phyloP scores from a whole-genome alignment of 192 early-diverging fungal species.

The Glomus cerebriforme region DNA sequence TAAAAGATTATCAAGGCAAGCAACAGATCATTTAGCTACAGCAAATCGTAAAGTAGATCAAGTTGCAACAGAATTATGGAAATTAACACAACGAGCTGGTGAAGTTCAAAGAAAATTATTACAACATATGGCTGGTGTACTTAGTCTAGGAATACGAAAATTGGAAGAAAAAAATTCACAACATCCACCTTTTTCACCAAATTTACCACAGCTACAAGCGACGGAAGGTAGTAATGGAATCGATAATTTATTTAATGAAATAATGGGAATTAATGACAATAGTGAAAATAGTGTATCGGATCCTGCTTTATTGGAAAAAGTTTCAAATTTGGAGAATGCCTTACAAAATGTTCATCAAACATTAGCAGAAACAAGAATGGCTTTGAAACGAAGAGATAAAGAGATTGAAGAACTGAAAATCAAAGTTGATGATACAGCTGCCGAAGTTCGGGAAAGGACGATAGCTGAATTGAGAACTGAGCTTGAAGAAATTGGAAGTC shows the following conservation, averaged over 20 bases:
- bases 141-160: conserved; percentile 49
- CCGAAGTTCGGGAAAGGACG: conserved; percentile 29
- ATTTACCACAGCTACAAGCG: not conserved
- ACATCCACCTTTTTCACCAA: not conserved
- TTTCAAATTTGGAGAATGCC: conserved; percentile 23
- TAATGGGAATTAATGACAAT: conserved; percentile 24
- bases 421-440: conserved; percentile 27
- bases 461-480: conserved; percentile 37
- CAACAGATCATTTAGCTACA: conserved; percentile 51
- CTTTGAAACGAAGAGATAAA: conserved; percentile 30
- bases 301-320: not conserved
- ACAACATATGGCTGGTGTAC: conserved; percentile 56
- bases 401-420: conserved; percentile 29
- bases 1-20: conserved; percentile 52
- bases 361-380: conserved; percentile 19
- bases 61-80: conserved; percentile 50
- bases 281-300: not conserved
- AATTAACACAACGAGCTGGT: conserved; percentile 48
- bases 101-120: conserved; percentile 51
- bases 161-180: conserved; percentile 41
- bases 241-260: conserved; percentile 31
- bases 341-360: conserved; percentile 27
- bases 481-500: conserved; percentile 39
- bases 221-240: conserved; percentile 2
- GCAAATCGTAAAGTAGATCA: conserved; percentile 57